Percentiles rank a stretch among this genome's conserved stretches.
Conservation (phyloP, 2,329 filamentous ascomycete genomes). For the Waltergamsia citrina region DNA sequence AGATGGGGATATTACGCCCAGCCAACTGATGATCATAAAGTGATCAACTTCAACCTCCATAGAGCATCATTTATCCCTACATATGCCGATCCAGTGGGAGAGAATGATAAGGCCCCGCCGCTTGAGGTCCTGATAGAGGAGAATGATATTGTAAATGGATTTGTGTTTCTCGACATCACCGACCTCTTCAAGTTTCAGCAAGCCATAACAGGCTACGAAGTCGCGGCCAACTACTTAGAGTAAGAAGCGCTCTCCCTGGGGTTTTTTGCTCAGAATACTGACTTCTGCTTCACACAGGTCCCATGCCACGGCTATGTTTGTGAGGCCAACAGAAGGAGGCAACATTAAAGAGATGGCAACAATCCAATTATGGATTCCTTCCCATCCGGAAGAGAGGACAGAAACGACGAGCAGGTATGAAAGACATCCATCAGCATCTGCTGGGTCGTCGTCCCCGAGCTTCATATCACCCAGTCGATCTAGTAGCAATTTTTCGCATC, state of each 20-base stretch:
- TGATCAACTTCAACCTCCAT: neutral
- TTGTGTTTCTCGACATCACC: neutral
- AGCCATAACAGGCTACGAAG: neutral
- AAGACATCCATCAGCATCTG: too few species aligned
- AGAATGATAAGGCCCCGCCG: neutral
- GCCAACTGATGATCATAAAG: neutral
- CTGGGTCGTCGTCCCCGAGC: too few species aligned
- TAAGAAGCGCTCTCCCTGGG: neutral
- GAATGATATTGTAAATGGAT: neutral
- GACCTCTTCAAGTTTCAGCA: neutral
- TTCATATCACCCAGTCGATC: too few species aligned
- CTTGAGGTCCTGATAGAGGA: neutral
- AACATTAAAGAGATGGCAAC: too few species aligned
- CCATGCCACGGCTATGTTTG: too few species aligned
- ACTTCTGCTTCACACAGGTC: neutral
- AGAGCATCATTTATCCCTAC: neutral
- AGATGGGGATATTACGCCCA: neutral
- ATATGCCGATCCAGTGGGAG: conserved; percentile 1
- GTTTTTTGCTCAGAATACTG: neutral
- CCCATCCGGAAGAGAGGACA: too few species aligned
- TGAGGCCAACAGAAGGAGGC: too few species aligned
- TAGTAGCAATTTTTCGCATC: too few species aligned
- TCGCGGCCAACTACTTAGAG: neutral
- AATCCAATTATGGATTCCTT: too few species aligned
- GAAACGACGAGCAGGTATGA: too few species aligned